These are phyloP conservation scores for Cystobasidiaceae sp. DNA, from an alignment of 1,284 basidiomycete species.

Conservation along the genomic window DNA sequence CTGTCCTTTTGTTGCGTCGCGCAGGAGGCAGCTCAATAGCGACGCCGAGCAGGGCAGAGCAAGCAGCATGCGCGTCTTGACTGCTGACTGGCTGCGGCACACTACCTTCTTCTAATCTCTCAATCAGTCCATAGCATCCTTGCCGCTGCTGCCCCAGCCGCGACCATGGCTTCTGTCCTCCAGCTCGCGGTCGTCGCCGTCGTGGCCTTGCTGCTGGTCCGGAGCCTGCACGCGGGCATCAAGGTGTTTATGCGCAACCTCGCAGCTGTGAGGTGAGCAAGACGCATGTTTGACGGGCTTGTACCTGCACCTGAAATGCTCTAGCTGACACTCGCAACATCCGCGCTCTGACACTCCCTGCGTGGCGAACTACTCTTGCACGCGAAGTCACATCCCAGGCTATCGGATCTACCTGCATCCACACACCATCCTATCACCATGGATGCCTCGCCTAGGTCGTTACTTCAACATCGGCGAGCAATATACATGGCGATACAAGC, in stretches of 20 bases:
- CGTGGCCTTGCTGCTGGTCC: background rate
- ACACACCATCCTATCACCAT: conserved; percentile 16
- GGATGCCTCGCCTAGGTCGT: conserved; percentile 23
- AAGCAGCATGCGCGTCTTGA: no score
- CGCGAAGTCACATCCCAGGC: conserved; percentile 34
- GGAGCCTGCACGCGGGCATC: conserved; percentile 1
- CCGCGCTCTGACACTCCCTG: no score
- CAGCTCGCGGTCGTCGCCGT: background rate
- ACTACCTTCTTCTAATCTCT: no score
- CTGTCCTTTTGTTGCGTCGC: no score
- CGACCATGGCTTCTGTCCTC: background rate
- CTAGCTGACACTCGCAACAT: background rate
- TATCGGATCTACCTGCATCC: conserved; percentile 32
- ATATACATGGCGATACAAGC: conserved; percentile 25
- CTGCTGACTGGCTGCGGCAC: no score
- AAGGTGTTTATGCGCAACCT: background rate
- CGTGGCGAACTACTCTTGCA: no score
- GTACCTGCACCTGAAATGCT: background rate
- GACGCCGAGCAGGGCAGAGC: no score
- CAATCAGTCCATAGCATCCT: no score
- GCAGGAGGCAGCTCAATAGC: no score
- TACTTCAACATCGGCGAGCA: conserved; percentile 33
- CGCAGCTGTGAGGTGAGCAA: conserved; percentile 1
- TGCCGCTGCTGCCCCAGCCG: no score
- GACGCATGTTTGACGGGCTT: background rate